These are phyloP conservation scores for Polygonum maritimum DNA, from an alignment of 148 eudicot species.

Conservation along the genomic window DNA sequence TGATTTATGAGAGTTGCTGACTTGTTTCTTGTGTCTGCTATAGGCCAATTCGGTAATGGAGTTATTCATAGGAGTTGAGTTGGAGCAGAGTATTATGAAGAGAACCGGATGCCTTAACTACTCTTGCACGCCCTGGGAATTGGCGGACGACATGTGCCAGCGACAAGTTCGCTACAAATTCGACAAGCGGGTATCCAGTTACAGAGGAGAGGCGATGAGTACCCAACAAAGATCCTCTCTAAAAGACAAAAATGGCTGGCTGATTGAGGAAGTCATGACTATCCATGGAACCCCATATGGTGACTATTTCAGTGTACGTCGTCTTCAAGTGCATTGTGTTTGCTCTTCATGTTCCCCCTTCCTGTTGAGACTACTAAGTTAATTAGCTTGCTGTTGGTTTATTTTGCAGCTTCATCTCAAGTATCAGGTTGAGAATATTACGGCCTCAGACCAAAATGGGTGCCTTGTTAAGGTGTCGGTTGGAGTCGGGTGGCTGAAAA, in stretches of 20 bases:
- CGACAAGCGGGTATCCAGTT: background rate
- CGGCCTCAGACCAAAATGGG: constrained; percentile 36
- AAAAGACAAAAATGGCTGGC: too few relatives aligned
- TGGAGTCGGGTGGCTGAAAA: constrained; percentile 76
- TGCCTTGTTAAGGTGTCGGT: constrained; percentile 62
- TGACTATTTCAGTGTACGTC: too few relatives aligned
- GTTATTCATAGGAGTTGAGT: constrained; percentile 63
- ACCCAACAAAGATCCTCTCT: too few relatives aligned
- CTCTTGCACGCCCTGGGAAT: constrained; percentile 80
- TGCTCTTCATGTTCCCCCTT: too few relatives aligned
- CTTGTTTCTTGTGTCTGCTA: background rate
- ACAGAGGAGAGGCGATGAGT: too few relatives aligned
- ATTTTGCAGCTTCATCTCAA: constrained; percentile 65
- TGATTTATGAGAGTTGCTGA: constrained; percentile 58
- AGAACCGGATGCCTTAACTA: constrained; percentile 76
- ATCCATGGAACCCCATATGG: constrained; percentile 16
- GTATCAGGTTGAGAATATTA: constrained; percentile 64
- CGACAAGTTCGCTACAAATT: constrained; percentile 73
- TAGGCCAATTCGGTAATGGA: constrained; percentile 79
- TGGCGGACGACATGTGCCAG: constrained; percentile 61
- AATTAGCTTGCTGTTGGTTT: background rate
- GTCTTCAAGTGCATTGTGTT: too few relatives aligned
- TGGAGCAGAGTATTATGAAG: constrained; percentile 72
- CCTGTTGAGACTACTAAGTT: too few relatives aligned
- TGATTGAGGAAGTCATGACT: too few relatives aligned